Base-by-base conservation (phyloP, 108 stramenopile species). In the Stephanodiscus minutulus region DNA sequence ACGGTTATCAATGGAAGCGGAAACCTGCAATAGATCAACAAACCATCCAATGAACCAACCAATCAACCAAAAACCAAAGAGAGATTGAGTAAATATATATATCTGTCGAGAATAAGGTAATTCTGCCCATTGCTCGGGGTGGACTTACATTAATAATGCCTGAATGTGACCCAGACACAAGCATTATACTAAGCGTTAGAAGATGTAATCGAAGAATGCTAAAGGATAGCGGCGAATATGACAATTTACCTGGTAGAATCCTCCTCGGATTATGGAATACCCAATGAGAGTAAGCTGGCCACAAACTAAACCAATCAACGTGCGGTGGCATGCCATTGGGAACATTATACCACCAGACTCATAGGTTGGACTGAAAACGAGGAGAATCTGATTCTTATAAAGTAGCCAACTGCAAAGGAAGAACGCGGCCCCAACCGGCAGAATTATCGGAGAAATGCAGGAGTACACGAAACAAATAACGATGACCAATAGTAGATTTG, bases 361-460 rank as follows among this genome's bases (percentile, higher is more conserved):
- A 66, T 81, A 87, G 6, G 53, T 43, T 29, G 89, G 83, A 24
- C 33, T 77, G 71, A 85, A 90, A 4, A 97, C 92, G 63, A 87
- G 88, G 9, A 95, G 77, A 20, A 94, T 81, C 65, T 97, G 94
- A 31, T 91, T 90, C 82, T 95, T 95, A 88, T 95, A 97, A 9
- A 97, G 91, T 44, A 93, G 64, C 66, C 88, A 76, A 18, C 91
- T 81, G 9, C 86, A 83, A 7, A 82, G 61, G 67, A 95, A 97
- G 83, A 88, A 95, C 4, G 90, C 64, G 7, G 87, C 69, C 7
- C 90, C 94, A 25, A 95, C 79, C 9, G 90, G 89, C 35, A 95
- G 73, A 64, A 95, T 90, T 54, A 97, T 59, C 1, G 96, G 96
- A 43, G 87, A 88, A 64, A 93, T 91, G 39, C 84, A 81, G 1